Base-by-base conservation (phyloP, 352 stramenopile species). In the Phytophthora gonapodyides region DNA sequence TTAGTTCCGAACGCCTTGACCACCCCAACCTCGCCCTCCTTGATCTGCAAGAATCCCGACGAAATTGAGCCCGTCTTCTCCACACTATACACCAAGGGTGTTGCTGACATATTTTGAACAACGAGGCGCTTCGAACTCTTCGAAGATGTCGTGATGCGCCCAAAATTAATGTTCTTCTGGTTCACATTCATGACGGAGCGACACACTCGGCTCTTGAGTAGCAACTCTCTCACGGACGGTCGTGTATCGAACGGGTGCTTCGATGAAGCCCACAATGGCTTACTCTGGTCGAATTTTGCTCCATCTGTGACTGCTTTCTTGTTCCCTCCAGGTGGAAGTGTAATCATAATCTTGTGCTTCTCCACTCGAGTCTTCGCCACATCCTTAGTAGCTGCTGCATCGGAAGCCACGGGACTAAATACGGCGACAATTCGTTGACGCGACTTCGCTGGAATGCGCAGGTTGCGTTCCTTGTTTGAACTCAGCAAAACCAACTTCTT, bases 81-180 rank as follows among this genome's bases (percentile, higher is more conserved):
- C 9, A 95, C 84, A 52, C 73, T 92, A 53, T 95, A 96, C 12
- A 95, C 76, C 13, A 96, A 58, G 9, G 86, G 87, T 12, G 92
- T 89, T 10, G 86, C 77, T 16, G 86, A 94, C 81, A 91, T 93
- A 44, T 96, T 96, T 51, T 93, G 86, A 12, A 96, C 84, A 24
- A 94, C 61, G 19, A 96, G 63, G 34, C 82, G 84, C 58, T 96
- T 96, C 3, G 84, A 93, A 50, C 85, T 95, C 60, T 91, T 93
- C 7, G 82, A 89, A 12, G 84, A 94, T 12, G 87, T 83, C 24
- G 88, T 78, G 44, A 96, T 96, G 12, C 88, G 82, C 1, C 88
- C 88, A 56, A 96, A 96, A 62, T 96, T 96, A 62, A 96, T 96
- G 57, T 96, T 96, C 56, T 96, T 96, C 67, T 96, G 88, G 54